Evolutionary conservation across 768 basidiomycete species (phyloP).

Genomic region (Nevesoporus exiguus): DNA sequence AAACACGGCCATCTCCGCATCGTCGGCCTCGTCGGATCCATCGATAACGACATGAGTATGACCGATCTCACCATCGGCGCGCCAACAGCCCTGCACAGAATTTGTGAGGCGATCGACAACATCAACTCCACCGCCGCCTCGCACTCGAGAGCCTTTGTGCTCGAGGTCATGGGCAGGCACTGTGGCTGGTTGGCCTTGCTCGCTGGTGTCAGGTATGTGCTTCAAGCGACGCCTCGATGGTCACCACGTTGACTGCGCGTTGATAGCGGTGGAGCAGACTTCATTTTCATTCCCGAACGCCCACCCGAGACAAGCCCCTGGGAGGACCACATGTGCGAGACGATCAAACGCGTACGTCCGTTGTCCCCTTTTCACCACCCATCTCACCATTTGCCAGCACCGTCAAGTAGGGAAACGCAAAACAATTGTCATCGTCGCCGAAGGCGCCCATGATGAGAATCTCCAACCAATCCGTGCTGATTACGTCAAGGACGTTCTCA

Average conservation of each 20-base stretch:
- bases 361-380: not conserved
- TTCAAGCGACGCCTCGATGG: not conserved
- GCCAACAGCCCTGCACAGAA: slow-evolving; percentile 90
- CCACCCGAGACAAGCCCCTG: slow-evolving; percentile 78
- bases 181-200: slow-evolving; percentile 98
- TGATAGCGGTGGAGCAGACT: slow-evolving; percentile 84
- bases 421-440: slow-evolving; percentile 97
- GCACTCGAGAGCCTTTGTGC: slow-evolving; percentile 95
- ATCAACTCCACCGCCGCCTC: slow-evolving; percentile 96
- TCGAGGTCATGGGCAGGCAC: slow-evolving; percentile 99
- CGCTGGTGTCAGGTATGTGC: slow-evolving; percentile 79
- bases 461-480: slow-evolving; percentile 92
- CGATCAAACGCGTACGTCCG: slow-evolving; percentile 66
- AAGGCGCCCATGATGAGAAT: slow-evolving; percentile 86
- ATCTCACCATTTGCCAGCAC: slow-evolving; percentile 52
- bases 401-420: slow-evolving; percentile 91
- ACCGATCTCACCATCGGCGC: slow-evolving; percentile 98
- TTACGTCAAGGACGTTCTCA: slow-evolving; percentile 85
- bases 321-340: slow-evolving; percentile 90
- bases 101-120: slow-evolving; percentile 97
- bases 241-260: slow-evolving; percentile 8
- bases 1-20: slow-evolving; percentile 84
- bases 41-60: slow-evolving; percentile 99
- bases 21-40: slow-evolving; percentile 97
- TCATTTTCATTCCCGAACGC: slow-evolving; percentile 94